Evolutionary conservation across 225 moss, liverwort and hornwort species (phyloP).

Genomic region (Sphagnum tenellum): DNA sequence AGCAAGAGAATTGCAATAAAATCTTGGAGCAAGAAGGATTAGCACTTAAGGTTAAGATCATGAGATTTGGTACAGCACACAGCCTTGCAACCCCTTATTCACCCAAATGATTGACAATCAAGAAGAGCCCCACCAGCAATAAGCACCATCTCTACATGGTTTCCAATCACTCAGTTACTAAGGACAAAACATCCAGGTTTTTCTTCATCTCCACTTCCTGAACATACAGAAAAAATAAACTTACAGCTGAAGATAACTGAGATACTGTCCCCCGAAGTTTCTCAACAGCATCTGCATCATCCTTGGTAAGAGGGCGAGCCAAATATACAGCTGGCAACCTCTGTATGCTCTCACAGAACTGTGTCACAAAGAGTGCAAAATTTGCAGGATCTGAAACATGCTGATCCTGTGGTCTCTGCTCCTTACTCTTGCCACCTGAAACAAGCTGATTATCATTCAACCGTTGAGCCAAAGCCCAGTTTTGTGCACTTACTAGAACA

Average conservation of each 20-base stretch:
- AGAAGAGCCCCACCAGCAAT: too few species aligned
- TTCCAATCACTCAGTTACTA: too few species aligned
- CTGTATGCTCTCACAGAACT: constrained; percentile 29
- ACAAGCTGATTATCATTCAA: constrained; percentile 11
- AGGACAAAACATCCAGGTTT: too few species aligned
- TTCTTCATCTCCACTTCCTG: too few species aligned
- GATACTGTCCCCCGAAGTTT: constrained; percentile 45
- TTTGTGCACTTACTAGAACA: constrained; percentile 28
- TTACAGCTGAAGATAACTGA: constrained; percentile 51
- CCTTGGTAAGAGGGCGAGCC: constrained; percentile 46
- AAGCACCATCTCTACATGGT: too few species aligned
- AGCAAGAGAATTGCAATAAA: too few species aligned
- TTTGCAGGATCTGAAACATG: constrained; percentile 23
- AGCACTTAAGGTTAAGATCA: too few species aligned
- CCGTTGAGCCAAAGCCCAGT: constrained; percentile 22
- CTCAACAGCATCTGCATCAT: constrained; percentile 40
- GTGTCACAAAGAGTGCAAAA: constrained; percentile 36
- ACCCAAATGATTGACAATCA: too few species aligned
- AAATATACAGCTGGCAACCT: constrained; percentile 29
- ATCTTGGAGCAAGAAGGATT: too few species aligned
- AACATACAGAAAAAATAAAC: constrained; percentile 7
- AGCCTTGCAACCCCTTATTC: too few species aligned
- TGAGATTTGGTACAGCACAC: too few species aligned
- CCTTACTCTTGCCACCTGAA: constrained; percentile 5
- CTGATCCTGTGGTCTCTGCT: not conserved